Evolutionary conservation across 2,329 filamentous ascomycete species (phyloP).

Genomic region (Alternaria ventricosa): DNA sequence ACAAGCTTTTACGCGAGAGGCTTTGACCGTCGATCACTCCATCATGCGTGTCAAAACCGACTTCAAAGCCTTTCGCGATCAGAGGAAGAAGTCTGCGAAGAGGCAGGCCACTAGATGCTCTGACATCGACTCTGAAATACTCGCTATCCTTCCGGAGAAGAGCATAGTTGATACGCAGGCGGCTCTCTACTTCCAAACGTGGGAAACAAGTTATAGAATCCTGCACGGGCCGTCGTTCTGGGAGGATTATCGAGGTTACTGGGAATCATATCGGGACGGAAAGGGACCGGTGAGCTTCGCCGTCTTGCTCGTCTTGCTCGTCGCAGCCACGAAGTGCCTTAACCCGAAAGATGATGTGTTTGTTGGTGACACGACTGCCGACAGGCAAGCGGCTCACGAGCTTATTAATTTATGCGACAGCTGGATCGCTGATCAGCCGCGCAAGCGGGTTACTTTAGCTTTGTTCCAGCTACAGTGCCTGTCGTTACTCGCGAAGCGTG

Average conservation of each 20-base stretch:
- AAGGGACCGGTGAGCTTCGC: constrained; percentile 43
- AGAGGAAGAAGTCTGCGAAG: constrained; percentile 35
- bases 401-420: constrained; percentile 50
- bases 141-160: constrained; percentile 46
- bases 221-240: constrained; percentile 62
- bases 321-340: constrained; percentile 48
- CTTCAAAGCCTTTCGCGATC: constrained; percentile 42
- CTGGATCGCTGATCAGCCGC: constrained; percentile 55
- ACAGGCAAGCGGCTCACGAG: constrained; percentile 48
- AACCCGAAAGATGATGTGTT: constrained; percentile 45
- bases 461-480: constrained; percentile 61
- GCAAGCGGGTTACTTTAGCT: constrained; percentile 59
- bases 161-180: constrained; percentile 52
- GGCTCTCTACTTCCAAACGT: constrained; percentile 57
- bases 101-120: constrained; percentile 21
- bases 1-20: constrained; percentile 42
- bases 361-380: constrained; percentile 52
- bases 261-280: constrained; percentile 45
- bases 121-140: constrained; percentile 42
- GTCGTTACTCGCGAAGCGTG: constrained; percentile 57
- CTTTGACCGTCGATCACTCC: constrained; percentile 36
- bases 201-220: constrained; percentile 60
- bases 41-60: constrained; percentile 40
- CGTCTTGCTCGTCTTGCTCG: constrained; percentile 50
- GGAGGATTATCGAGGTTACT: constrained; percentile 57